A percentile compares a stretch with the other conserved stretches of the same genome.
Conservation (phyloP, 2,329 filamentous ascomycete species). For the Boeremia exigua region DNA sequence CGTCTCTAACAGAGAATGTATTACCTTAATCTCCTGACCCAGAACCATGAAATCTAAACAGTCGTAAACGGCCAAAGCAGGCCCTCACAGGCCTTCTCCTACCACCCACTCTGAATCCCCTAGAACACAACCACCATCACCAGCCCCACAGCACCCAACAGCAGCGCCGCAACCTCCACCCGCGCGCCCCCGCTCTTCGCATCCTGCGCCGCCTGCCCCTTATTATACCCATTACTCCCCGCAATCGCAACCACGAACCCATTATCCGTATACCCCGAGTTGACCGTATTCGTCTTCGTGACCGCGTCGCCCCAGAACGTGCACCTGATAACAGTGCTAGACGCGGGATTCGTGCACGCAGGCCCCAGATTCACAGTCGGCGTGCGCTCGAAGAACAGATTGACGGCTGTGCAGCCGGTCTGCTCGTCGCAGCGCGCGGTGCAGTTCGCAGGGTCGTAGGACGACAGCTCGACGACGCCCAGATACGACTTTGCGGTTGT, state of each 20-base stretch:
- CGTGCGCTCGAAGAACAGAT: slow-evolving; percentile 34
- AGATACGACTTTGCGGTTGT: slow-evolving; percentile 28
- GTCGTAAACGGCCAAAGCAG: not conserved
- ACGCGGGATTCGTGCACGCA: slow-evolving; percentile 23
- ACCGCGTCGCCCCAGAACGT: slow-evolving; percentile 26
- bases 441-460: slow-evolving; percentile 37
- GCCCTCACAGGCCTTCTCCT: not conserved
- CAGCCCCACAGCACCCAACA: not conserved
- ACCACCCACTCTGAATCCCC: not conserved
- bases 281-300: slow-evolving; percentile 16
- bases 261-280: slow-evolving; percentile 17
- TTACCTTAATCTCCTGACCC: too few species aligned
- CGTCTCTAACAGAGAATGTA: too few species aligned
- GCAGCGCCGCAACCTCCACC: not conserved
- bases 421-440: slow-evolving; percentile 26
- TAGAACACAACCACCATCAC: slow-evolving; percentile 3
- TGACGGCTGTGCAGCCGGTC: slow-evolving; percentile 26
- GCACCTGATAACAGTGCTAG: slow-evolving; percentile 32
- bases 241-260: slow-evolving; percentile 23
- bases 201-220: slow-evolving; percentile 13
- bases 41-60: not conserved
- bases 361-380: slow-evolving; percentile 19
- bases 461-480: slow-evolving; percentile 25
- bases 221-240: slow-evolving; percentile 30
- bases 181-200: slow-evolving; percentile 1